Conservation (phyloP, 495 filamentous ascomycete genomes). For the Xylaria venustula region DNA sequence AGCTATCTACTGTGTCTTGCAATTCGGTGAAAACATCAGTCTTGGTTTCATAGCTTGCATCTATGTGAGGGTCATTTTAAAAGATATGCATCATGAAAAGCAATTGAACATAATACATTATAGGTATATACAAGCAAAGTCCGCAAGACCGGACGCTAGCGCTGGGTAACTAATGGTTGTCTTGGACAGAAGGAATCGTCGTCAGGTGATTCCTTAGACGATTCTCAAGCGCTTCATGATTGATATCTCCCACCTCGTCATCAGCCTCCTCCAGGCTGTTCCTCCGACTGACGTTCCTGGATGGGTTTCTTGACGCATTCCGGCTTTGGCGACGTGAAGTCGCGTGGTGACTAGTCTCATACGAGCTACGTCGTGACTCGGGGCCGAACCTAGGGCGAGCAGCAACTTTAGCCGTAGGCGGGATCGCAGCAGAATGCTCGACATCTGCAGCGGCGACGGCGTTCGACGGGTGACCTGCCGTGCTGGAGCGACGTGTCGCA, state of each 20-base stretch:
- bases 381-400: constrained; percentile 6
- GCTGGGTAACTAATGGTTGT: too few relatives aligned
- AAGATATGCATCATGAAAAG: too few relatives aligned
- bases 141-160: too few relatives aligned
- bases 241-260: background rate
- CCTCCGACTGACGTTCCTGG: constrained; percentile 22
- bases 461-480: background rate
- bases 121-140: too few relatives aligned
- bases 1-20: too few relatives aligned
- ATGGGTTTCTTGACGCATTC: constrained; percentile 24
- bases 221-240: background rate
- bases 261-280: constrained; percentile 21
- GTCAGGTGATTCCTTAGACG: background rate
- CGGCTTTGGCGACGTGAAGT: constrained; percentile 28
- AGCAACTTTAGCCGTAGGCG: background rate
- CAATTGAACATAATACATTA: too few relatives aligned
- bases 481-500: constrained; percentile 1
- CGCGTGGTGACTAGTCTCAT: constrained; percentile 26
- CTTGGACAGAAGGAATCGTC: constrained; percentile 1
- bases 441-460: background rate
- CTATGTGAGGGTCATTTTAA: too few relatives aligned
- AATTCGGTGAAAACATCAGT: too few relatives aligned
- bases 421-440: background rate
- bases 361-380: constrained; percentile 26
- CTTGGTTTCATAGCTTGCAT: too few relatives aligned